Base-by-base conservation (phyloP, 495 filamentous ascomycete genomes). In the Lindgomyces ingoldianus region DNA sequence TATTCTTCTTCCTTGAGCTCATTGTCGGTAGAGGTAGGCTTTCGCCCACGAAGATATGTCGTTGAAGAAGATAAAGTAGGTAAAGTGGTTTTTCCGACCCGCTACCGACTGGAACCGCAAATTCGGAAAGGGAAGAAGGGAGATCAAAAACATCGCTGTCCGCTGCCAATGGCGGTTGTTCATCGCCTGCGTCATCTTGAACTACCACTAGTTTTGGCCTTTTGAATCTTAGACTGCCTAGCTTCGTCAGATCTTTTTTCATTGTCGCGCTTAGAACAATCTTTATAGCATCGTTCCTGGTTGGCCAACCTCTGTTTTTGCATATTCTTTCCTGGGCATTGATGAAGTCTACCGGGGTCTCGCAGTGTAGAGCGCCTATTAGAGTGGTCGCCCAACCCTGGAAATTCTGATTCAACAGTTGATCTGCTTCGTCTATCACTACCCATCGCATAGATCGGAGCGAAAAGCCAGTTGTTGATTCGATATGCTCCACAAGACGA, bases 351-450 rank as follows among this genome's bases (percentile, higher is more conserved):
- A 52, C 52, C 24, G 68, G 58, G 1, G 58, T 67, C 49, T 67
- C 64, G 14, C 55, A 71, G 63, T 88, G 80, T 49, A 96, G 72
- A 6, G 80, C 83, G 1, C 79, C 80, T 71, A 91, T 85, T 3
- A 96, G 84, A 1, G 86, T 75, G 52, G 87, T 84, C 4, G 95
- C 80, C 91, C 93, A 98, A 69, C 94, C 88, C 70, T 97, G 93
- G 73, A 93, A 98, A 65, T 88, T 91, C 72, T 96, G 90, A 19
- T 91, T 89, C 2, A 98, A 85, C 6, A 98, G 78, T 65, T 93
- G 86, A 75, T 98, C 94, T 0, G 93, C 94, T 77, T 98, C 94
- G 70, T 98, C 94, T 29, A 98, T 89, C 19, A 96, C 84, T 19
- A 93, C 80, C 91, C 91, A 98, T 65, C 87, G 83, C 4, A 94